Base-by-base conservation (phyloP, 2,329 filamentous ascomycete species). In the Phaeophleospora eucalypticola region DNA sequence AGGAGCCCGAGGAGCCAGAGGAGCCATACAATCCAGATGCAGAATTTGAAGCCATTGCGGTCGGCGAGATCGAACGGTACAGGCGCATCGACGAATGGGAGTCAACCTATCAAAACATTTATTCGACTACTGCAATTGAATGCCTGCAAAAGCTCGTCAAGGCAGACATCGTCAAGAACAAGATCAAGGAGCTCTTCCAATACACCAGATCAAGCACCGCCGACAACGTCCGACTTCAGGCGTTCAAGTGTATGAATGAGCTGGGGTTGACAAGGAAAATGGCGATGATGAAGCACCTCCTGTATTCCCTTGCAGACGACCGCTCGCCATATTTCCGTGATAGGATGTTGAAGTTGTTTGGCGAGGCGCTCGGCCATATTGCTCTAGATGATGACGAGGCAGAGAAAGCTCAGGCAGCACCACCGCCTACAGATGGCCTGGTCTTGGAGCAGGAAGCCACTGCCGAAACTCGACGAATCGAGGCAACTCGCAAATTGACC, bases 21-120 rank as follows among this genome's bases (percentile, higher is more conserved):
- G 69, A 73, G 36, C 49, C 56, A 4, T 48, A 56, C 24, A 60
- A 63, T 20, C 73, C 76, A 50, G 76, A 82, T 37, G 70, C 75
- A 36, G 68, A 72, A 4, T 75, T 84, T 32, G 74, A 78, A 48
- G 71, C 71, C 46, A 76, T 78, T 43, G 78, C 78, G 2, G 69
- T 84, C 19, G 75, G 77, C 19, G 80, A 83, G 58, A 78, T 84
- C 29, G 78, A 83, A 53, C 74, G 81, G 24, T 80, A 83, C 52
- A 71, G 81, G 45, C 73, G 81, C 29, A 78, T 84, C 61, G 81
- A 84, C 55, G 81, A 84, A 62, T 84, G 80, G 80, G 80, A 81
- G 2, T 76, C 79, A 33, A 83, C 81, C 0, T 83, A 77, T 58
- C 80, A 83, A 45, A 84, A 84, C 54, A 66, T 83, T 18, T 82